Evolutionary conservation across 1,284 basidiomycete species (phyloP), one percentile per base, ranked within the genome.

Genomic region (Erythrobasidium hasegawianum): DNA sequence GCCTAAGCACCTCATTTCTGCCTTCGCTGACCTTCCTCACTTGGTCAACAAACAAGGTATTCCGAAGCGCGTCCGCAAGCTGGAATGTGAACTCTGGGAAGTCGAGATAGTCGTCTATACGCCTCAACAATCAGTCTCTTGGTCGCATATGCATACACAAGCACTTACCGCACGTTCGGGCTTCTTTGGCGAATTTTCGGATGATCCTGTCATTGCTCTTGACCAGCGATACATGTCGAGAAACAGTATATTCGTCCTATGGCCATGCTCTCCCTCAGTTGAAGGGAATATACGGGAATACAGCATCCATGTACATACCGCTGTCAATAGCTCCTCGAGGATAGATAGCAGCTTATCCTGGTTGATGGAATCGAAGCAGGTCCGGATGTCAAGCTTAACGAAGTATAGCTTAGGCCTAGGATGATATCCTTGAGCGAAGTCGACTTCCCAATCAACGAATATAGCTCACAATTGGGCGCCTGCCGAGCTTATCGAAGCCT

Each of bases 281-380:
- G 26, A 1, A 20, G n/a, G n/a, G n/a, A n/a, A n/a, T n/a, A 53
- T 27, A 29, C 40, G 40, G 40, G 0, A 2, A 0, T 0, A 56
- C n/a, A n/a, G n/a, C n/a, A n/a, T n/a, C n/a, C n/a, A n/a, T n/a
- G n/a, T n/a, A 57, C 74, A 64, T 72, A 89, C 90, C 80, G 89
- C 84, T 1, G 85, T 85, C 38, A 96, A 81, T 8, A 94, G 75
- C 1, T 84, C 78, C 22, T 83, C 82, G 41, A 97, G 77, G 29
- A 98, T 90, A 39, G 83, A 80, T 14, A 98, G 78, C 54, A 98
- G 78, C 73, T 88, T 93, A 22, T 83, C 81, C 76, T 98, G 96
- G 49, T 93, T 87, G 70, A 98, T 97, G 0, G 89, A 92, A 77
- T 99, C 96, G 79, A 97, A 99, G 69, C 93, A 96, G 0, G 92